phyloP scores from a whole-genome alignment of 192 early-diverging fungal species.

The Kickxella alabastrina region DNA sequence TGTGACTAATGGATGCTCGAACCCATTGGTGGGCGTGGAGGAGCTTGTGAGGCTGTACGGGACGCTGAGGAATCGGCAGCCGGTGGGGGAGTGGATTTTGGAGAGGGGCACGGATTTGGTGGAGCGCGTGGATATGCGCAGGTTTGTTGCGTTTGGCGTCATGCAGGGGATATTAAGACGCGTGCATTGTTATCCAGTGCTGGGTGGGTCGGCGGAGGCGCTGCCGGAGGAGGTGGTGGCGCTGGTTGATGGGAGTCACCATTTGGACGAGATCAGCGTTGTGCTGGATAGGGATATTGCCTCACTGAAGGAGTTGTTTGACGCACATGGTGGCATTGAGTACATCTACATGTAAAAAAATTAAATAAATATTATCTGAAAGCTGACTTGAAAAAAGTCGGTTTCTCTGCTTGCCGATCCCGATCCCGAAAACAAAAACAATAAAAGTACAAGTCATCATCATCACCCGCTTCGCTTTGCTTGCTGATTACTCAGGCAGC shows the following conservation, averaged over 20 bases:
- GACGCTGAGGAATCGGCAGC: slow-evolving; percentile 68
- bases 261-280: slow-evolving; percentile 47
- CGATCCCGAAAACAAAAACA: no score
- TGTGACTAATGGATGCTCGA: slow-evolving; percentile 54
- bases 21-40: slow-evolving; percentile 57
- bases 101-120: slow-evolving; percentile 63
- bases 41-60: slow-evolving; percentile 77
- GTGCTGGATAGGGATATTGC: slow-evolving; percentile 13
- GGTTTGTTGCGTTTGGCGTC: slow-evolving; percentile 89
- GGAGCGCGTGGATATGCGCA: slow-evolving; percentile 75
- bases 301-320: slow-evolving; percentile 16
- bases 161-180: slow-evolving; percentile 79
- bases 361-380: no score
- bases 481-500: no score
- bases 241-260: slow-evolving; percentile 45
- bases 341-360: slow-evolving; percentile 22
- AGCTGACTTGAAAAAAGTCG: no score
- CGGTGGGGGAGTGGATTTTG: slow-evolving; percentile 84
- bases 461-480: no score
- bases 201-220: not conserved
- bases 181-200: slow-evolving; percentile 86
- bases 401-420: not conserved
- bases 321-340: slow-evolving; percentile 23
- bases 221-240: slow-evolving; percentile 1
- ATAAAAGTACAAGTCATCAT: no score